Evolutionary conservation across 345 rosid genomes (phyloP).

Genomic region (Citrus cavaleriei): DNA sequence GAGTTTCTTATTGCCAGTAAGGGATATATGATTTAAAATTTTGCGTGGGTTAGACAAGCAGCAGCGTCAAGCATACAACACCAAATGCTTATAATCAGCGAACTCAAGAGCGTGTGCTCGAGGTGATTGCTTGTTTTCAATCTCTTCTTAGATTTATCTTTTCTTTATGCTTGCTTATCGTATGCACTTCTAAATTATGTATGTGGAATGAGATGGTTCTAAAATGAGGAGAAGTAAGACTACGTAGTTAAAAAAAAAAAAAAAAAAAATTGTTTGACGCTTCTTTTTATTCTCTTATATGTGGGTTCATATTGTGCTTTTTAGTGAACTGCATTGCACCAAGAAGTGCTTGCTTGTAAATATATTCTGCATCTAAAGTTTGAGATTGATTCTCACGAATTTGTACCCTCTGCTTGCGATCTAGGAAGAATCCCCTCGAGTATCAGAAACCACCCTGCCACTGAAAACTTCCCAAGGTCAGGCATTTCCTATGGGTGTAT

Average conservation of each 20-base stretch:
- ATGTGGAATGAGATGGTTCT: neutral
- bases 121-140: conserved; percentile 42
- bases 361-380: neutral
- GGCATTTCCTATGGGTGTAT: conserved; percentile 74
- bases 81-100: conserved; percentile 41
- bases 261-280: neutral
- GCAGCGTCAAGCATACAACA: conserved; percentile 21
- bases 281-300: neutral
- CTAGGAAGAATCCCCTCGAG: conserved; percentile 51
- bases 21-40: conserved; percentile 13
- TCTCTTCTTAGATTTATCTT: neutral
- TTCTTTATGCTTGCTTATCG: neutral
- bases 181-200: neutral
- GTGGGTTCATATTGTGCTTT: neutral
- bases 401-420: conserved; percentile 2
- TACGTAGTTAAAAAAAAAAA: too few species aligned
- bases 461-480: conserved; percentile 62
- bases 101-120: conserved; percentile 53
- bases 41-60: conserved; percentile 35
- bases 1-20: neutral
- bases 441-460: conserved; percentile 33
- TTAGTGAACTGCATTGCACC: neutral
- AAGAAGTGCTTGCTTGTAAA: neutral
- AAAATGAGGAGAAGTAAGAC: neutral
- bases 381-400: neutral